A percentile compares a stretch with the other conserved stretches of the same genome.
Evolutionary conservation across 495 filamentous ascomycete species (phyloP).

Genomic region (Hyphodiscus hymeniophilus): DNA sequence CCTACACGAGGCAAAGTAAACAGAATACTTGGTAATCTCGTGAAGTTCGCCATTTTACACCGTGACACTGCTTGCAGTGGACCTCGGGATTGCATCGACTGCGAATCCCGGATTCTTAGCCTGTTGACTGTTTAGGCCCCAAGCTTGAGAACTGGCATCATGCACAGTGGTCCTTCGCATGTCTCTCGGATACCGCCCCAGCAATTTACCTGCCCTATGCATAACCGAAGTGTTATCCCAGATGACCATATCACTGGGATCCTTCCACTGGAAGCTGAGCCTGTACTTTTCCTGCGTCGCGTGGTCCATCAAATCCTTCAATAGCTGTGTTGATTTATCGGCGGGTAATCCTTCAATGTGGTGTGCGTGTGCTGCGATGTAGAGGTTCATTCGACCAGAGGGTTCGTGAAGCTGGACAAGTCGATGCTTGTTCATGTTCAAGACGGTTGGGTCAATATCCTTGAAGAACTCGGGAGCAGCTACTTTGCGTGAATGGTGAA

Average conservation of each 20-base stretch:
- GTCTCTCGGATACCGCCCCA: conserved; percentile 42
- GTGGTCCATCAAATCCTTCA: conserved; percentile 37
- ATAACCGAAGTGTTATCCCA: conserved; percentile 54
- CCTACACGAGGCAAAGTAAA: no score
- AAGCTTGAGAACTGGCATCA: conserved; percentile 33
- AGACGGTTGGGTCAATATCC: conserved; percentile 34
- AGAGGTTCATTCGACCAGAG: conserved; percentile 43
- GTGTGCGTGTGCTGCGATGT: conserved; percentile 46
- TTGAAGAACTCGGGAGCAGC: conserved; percentile 43
- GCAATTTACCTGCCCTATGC: conserved; percentile 45
- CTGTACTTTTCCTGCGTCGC: conserved; percentile 42
- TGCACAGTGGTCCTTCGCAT: conserved; percentile 49
- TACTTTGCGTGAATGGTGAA: conserved; percentile 44
- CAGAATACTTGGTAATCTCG: no score
- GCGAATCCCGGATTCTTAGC: no score
- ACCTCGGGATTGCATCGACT: no score
- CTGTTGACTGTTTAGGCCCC: conserved; percentile 32
- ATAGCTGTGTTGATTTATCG: conserved; percentile 29
- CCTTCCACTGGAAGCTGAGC: conserved; percentile 39
- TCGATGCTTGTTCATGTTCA: conserved; percentile 40
- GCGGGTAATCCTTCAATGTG: conserved; percentile 42
- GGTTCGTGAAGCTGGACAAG: conserved; percentile 46
- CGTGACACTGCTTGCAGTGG: no score
- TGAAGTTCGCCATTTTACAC: no score
- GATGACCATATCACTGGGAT: conserved; percentile 42